Base-by-base conservation (phyloP, 306 rosid species). In the Malus orientalis region DNA sequence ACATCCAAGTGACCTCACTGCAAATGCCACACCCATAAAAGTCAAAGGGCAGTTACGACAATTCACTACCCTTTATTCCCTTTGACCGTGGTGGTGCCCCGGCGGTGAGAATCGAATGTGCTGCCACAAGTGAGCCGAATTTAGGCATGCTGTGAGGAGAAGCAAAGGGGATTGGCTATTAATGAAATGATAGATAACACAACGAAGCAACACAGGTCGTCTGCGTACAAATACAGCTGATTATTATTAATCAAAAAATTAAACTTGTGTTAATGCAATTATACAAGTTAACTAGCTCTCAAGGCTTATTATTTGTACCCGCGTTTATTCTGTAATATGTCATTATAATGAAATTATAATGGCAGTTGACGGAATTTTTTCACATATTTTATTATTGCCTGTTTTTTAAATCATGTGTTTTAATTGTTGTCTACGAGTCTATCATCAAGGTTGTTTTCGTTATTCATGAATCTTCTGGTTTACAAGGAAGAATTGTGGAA, bases 91-190 rank as follows among this genome's bases (percentile, higher is more conserved):
- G 16, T 8, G 71, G 74, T 67, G 81, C 65, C 76, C 77, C n/a
- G 2, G 33, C 40, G 42, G 30, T 23, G 32, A 3, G 32, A 30
- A 30, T 30, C 32, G 32, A 73, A 55, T 69, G 80, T 51, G 73
- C 60, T 16, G 7, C 19, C 7, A 38, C 16, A 11, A 44, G 49
- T 65, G 22, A 61, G 85, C 83, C 81, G 86, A 83, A 81, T 78
- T 85, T 14, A 84, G 85, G 88, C 92, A 81, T 71, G 82, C 85
- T 76, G 82, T 42, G 54, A 78, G 91, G 87, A 44, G 72, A 91
- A 93, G 97, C 95, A 93, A 93, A 89, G 97, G 85, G 77, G 77
- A 5, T 27, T 69, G 75, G 74, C 67, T 69, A 73, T 69, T 59
- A 78, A 82, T 82, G 79, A 49, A 66, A 72, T 22, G 44, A 6